Percentiles rank a stretch among this genome's conserved stretches.
phyloP scores from a whole-genome alignment of 176 grass and related monocot genomes.

The Raddia guianensis region DNA sequence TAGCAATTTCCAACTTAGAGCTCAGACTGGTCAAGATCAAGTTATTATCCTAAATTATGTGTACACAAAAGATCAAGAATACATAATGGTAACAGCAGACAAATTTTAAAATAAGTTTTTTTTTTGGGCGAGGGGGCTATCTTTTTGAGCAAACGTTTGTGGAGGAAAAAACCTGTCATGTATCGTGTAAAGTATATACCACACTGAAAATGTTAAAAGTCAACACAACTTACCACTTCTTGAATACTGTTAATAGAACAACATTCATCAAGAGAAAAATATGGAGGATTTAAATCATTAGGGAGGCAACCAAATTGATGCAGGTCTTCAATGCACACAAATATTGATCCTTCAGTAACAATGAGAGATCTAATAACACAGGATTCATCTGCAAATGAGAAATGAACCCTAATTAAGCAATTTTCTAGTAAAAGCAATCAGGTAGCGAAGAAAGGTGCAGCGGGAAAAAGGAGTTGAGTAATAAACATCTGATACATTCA shows the following conservation, averaged over 20 bases:
- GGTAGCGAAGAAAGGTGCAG: conserved; percentile 1
- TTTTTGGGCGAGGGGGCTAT: neutral
- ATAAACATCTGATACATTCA: neutral
- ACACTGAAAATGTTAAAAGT: conserved; percentile 34
- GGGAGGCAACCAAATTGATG: conserved; percentile 64
- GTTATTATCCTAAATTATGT: conserved; percentile 4
- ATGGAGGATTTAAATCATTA: conserved; percentile 56
- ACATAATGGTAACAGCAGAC: neutral
- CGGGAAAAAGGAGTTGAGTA: conserved; percentile 7
- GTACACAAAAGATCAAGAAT: conserved; percentile 1
- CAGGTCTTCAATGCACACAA: conserved; percentile 86
- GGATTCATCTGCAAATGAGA: conserved; percentile 57
- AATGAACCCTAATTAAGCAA: conserved; percentile 39
- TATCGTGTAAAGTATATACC: conserved; percentile 16
- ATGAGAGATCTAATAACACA: conserved; percentile 63
- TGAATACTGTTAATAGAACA: conserved; percentile 70
- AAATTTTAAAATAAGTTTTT: neutral
- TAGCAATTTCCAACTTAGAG: neutral
- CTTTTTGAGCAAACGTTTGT: neutral
- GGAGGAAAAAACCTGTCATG: neutral
- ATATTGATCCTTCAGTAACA: conserved; percentile 62
- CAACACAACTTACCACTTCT: conserved; percentile 75
- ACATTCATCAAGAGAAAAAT: conserved; percentile 66
- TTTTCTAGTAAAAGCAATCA: conserved; percentile 12
- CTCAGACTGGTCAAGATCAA: neutral